Evolutionary conservation across 768 basidiomycete genomes (phyloP), one percentile per base, ranked within the genome.

Genomic region (Phaeotremella skinneri): DNA sequence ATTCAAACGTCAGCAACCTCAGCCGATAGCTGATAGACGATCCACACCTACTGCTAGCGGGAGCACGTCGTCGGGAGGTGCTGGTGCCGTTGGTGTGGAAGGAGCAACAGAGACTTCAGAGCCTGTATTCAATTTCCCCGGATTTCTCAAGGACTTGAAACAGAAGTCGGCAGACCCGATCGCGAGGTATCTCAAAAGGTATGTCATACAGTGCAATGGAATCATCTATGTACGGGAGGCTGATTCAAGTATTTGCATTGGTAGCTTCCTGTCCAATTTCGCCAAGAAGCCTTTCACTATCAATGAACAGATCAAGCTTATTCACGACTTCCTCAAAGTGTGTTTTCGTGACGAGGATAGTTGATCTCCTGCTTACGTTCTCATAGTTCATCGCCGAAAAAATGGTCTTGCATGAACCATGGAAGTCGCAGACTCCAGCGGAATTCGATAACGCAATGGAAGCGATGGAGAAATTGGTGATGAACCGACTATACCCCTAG

Each of bases 381-480:
- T 48, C n/a, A n/a, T 51, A 94, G 89, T 99, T 99, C 74, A 97
- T 99, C 67, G 81, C 87, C 0, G 81, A 78, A 31, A 89, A 88
- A 73, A 99, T 99, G 96, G 81, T 31, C 11, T 59, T 66, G 26
- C 63, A 66, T 29, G 75, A 77, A 26, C 78, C 79, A 0, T 97
- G 92, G 93, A 84, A 84, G 70, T 85, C 85, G 58, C 83, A 83
- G 0, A 81, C 85, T 2, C 86, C 90, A 21, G 79, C 80, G 4
- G 92, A 98, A 76, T 97, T 99, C 64, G 96, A 98, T 54, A 93
- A 94, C 68, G 91, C 92, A 0, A 84, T 91, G 81, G 96, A 99
- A 78, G 93, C 92, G 52, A 97, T 98, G 91, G 96, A 99, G 81
- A 99, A 99, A 77, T 83, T 99, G 5, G 96, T 99, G 66, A 98